Base-by-base conservation (phyloP, 164 flowering plant species). In the Nymphaea thermarum region DNA sequence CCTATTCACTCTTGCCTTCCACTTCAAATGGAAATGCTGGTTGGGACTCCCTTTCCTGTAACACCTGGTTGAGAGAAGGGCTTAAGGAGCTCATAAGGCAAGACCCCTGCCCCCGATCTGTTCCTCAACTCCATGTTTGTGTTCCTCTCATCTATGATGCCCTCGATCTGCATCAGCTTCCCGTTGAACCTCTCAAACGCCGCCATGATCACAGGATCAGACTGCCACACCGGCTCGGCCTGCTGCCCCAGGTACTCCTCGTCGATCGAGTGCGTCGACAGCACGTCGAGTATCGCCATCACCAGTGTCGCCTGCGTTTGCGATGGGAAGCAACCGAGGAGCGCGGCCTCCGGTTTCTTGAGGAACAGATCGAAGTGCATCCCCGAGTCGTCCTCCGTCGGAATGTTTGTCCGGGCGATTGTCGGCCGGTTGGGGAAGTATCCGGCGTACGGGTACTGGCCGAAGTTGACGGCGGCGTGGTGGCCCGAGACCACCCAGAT, bases 401-500 rank as follows among this genome's bases (percentile, higher is more conserved):
- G 93, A 82, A 91, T 80, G 3, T 75, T 82, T 6, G 47, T 74
- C 57, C 97, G 70, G 0, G 87, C 80, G 17, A 79, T 79, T 3
- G 91, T 84, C 0, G 97, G 91, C 66, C 95, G 74, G 71, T 84
- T 87, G 1, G 97, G 95, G 68, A 91, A 78, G 68, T 89, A 91
- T 2, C 87, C 95, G 1, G 72, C 88, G 57, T 75, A 91, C 11
- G 72, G 67, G 66, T 87, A 89, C 66, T 91, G 91, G 0, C 90
- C 93, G 53, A 91, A 91, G 79, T 91, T 91, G 25, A 85, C 87
- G 0, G 97, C 90, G 0, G 97, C 90, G 51, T 89, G 95, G 78
- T 86, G 93, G 17, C 82, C 90, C 0, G 91, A 85, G 5, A 80
- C 71, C 0, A 89, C 86, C 97, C 97, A 91, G 1, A 80, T 76